These are phyloP conservation scores for Monosporascus sp. DNA, from an alignment of 2,329 filamentous ascomycete species.

Conservation along the genomic window DNA sequence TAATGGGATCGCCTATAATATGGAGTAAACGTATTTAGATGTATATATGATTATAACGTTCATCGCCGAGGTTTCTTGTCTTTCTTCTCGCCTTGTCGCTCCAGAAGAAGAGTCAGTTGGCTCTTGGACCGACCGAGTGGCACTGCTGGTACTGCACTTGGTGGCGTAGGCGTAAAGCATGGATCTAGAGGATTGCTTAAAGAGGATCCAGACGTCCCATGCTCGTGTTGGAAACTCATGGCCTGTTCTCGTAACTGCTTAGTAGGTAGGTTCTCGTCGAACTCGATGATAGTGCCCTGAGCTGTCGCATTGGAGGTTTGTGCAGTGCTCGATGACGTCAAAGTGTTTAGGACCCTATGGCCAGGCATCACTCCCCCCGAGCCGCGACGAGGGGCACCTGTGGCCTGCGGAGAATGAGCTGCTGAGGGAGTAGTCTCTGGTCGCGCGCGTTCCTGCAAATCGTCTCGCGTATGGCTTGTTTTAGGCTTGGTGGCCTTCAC, in stretches of 20 bases:
- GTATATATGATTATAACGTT: constrained; percentile 2
- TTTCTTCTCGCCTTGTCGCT: constrained; percentile 33
- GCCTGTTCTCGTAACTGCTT: constrained; percentile 17
- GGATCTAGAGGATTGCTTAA: constrained; percentile 20
- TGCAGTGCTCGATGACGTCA: constrained; percentile 30
- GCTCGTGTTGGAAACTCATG: constrained; percentile 9
- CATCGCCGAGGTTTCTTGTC: constrained; percentile 25
- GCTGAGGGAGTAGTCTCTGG: constrained; percentile 20
- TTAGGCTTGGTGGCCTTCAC: constrained; percentile 3
- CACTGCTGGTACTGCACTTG: constrained; percentile 38
- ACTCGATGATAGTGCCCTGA: constrained; percentile 40
- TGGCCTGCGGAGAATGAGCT: constrained; percentile 26
- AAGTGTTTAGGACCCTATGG: constrained; percentile 21
- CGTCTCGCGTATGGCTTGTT: constrained; percentile 7
- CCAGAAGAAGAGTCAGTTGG: constrained; percentile 53
- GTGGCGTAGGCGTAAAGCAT: constrained; percentile 45
- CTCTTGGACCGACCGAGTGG: constrained; percentile 56
- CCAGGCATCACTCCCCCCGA: constrained; percentile 22
- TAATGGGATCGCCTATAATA: background rate
- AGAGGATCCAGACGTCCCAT: constrained; percentile 23
- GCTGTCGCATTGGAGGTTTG: constrained; percentile 38
- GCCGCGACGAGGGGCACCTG: constrained; percentile 12
- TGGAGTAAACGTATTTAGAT: constrained; percentile 3
- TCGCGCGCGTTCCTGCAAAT: constrained; percentile 12
- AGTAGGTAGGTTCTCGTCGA: constrained; percentile 25